Conservation (phyloP, 164 flowering plant genomes). For the Saururus chinensis region DNA sequence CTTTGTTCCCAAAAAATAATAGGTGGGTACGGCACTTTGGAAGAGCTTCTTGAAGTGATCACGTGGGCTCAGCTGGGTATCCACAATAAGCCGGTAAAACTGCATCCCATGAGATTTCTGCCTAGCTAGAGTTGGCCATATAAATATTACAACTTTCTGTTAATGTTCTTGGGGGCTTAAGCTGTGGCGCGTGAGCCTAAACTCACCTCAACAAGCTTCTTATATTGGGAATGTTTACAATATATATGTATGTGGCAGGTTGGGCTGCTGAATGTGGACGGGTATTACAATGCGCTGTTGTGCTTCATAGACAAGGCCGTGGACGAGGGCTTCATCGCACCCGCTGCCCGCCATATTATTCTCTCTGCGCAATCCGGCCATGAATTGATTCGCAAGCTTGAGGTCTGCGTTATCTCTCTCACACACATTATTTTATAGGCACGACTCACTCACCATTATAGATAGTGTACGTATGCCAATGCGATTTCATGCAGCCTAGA, state of each 20-base stretch:
- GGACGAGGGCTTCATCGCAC: constrained; percentile 67
- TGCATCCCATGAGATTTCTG: too few relatives aligned
- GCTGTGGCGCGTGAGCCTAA: neutral
- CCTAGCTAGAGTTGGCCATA: too few relatives aligned
- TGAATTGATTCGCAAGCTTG: constrained; percentile 59
- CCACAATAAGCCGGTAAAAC: constrained; percentile 56
- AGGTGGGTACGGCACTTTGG: constrained; percentile 74
- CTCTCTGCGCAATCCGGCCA: constrained; percentile 68
- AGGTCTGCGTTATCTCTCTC: constrained; percentile 24
- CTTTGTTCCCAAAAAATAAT: neutral
- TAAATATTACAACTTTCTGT: too few relatives aligned
- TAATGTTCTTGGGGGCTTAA: too few relatives aligned
- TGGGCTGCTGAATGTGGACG: constrained; percentile 78
- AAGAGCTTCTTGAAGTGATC: constrained; percentile 65
- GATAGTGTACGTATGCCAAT: neutral
- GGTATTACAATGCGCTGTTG: constrained; percentile 65
- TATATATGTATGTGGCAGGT: constrained; percentile 40
- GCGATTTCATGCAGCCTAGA: too few relatives aligned
- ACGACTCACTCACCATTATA: too few relatives aligned
- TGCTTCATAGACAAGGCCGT: constrained; percentile 78
- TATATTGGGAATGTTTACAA: too few relatives aligned
- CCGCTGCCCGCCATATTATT: constrained; percentile 67
- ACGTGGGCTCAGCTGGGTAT: constrained; percentile 78
- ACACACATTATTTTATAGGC: neutral
- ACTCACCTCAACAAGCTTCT: too few relatives aligned